Percentiles rank a stretch among this genome's conserved stretches.
These are phyloP conservation scores for Musa itinerans DNA, from an alignment of 176 grass and related monocot species.

Conservation along the genomic window DNA sequence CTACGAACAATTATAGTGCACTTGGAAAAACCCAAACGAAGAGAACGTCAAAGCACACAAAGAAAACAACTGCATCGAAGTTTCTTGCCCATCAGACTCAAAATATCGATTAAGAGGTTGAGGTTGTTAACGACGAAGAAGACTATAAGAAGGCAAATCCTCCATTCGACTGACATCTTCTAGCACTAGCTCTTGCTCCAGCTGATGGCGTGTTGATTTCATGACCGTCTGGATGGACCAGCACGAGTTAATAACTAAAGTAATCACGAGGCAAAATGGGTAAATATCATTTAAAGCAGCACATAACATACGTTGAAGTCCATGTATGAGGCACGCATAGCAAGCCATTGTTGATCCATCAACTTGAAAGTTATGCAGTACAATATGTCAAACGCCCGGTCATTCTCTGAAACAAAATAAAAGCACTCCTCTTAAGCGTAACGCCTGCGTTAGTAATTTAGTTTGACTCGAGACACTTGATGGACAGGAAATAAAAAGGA, in stretches of 20 bases:
- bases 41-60: neutral
- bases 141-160: slow-evolving; percentile 18
- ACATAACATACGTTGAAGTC: slow-evolving; percentile 10
- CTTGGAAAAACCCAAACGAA: too few relatives aligned
- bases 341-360: slow-evolving; percentile 25
- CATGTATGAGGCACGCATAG: slow-evolving; percentile 21
- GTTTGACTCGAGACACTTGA: too few relatives aligned
- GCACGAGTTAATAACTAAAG: neutral
- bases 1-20: too few relatives aligned
- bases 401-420: slow-evolving; percentile 1
- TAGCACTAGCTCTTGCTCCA: slow-evolving; percentile 9
- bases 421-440: neutral
- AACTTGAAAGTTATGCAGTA: slow-evolving; percentile 22
- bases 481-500: too few relatives aligned
- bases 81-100: neutral
- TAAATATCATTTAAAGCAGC: neutral
- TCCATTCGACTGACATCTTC: slow-evolving; percentile 9
- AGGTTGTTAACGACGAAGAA: slow-evolving; percentile 5
- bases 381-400: slow-evolving; percentile 14
- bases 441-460: too few relatives aligned
- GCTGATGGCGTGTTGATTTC: slow-evolving; percentile 12
- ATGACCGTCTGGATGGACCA: slow-evolving; percentile 7
- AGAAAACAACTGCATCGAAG: neutral
- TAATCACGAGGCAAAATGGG: neutral
- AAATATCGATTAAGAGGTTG: neutral